Base-by-base conservation (phyloP, 1,284 basidiomycete species). In the Pterula multifida region DNA sequence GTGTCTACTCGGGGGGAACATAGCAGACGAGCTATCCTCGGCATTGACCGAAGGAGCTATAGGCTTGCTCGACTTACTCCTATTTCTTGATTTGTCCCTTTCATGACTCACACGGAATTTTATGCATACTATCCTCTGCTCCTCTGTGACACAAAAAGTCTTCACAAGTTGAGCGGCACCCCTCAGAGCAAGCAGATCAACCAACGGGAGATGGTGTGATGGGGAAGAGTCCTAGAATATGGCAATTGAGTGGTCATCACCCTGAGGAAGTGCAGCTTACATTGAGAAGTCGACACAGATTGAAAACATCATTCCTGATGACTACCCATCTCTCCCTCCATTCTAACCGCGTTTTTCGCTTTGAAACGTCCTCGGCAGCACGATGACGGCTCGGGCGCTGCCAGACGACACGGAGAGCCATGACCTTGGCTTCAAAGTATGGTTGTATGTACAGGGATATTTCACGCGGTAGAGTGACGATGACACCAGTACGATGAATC, bases 261-360 rank as follows among this genome's bases (percentile, higher is more conserved):
- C n/a, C 36, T 46, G 9, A 47, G 26, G 11, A 23, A 4, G 26
- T 11, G 12, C 13, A 28, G 67, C 68, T 56, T 57, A 81, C 81
- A 53, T 70, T 63, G 36, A 72, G 68, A 35, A 75, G 69, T 54
- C 73, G 78, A 57, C 70, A 78, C 15, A 87, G 57, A 53, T 65
- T 69, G 19, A 86, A 61, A 13, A 67, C 55, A 0, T 79, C 82
- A 42, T 79, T 73, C 42, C 72, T 68, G 15, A 86, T 70, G 23
- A 84, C 67, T 24, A 81, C 65, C 76, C 81, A 84, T 1, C 79
- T 66, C 25, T 76, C 69, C 52, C 72, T 70, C 83, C 84, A 87
- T 50, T 83, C 80, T 12, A 68, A 50, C 49, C 66, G 66, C 47
- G 63, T 55, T 49, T 44, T 53, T 26, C 49, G 54, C 17, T 39